These are phyloP conservation scores for Salix dunnii DNA, from an alignment of 345 rosid species.

Conservation along the genomic window DNA sequence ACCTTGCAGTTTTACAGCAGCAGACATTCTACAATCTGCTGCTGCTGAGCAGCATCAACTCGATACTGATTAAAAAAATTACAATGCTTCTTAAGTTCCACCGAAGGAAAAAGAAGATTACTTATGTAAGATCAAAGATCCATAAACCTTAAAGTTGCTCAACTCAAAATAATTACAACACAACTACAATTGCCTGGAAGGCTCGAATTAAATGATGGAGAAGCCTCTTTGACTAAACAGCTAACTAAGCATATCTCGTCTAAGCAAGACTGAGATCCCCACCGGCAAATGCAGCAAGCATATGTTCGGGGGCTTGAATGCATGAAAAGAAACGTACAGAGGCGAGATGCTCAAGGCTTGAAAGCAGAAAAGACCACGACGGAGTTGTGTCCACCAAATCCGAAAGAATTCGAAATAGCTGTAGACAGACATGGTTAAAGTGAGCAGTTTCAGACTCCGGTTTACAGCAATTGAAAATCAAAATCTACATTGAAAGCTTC, in stretches of 20 bases:
- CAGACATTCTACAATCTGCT: no score
- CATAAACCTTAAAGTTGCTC: not conserved
- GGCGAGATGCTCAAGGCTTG: conserved; percentile 52
- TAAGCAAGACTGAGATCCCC: conserved; percentile 6
- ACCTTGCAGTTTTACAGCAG: no score
- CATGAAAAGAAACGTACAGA: not conserved
- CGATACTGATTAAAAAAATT: no score
- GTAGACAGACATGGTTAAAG: conserved; percentile 20
- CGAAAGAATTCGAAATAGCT: conserved; percentile 95
- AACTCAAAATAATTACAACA: conserved; percentile 20
- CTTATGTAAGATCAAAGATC: not conserved
- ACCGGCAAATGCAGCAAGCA: conserved; percentile 1
- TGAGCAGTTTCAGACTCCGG: not conserved
- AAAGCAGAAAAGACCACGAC: conserved; percentile 88
- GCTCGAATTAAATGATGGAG: conserved; percentile 17
- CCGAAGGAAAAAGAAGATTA: not conserved
- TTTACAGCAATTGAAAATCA: conserved; percentile 1
- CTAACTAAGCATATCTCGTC: not conserved
- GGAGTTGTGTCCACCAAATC: conserved; percentile 99
- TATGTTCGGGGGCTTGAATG: not conserved
- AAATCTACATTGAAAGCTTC: not conserved
- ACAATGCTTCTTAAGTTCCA: not conserved
- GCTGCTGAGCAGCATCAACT: no score
- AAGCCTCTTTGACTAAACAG: conserved; percentile 8
- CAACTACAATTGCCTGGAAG: conserved; percentile 7